Evolutionary conservation across 345 rosid genomes (phyloP).

Genomic region (Laguncularia racemosa): DNA sequence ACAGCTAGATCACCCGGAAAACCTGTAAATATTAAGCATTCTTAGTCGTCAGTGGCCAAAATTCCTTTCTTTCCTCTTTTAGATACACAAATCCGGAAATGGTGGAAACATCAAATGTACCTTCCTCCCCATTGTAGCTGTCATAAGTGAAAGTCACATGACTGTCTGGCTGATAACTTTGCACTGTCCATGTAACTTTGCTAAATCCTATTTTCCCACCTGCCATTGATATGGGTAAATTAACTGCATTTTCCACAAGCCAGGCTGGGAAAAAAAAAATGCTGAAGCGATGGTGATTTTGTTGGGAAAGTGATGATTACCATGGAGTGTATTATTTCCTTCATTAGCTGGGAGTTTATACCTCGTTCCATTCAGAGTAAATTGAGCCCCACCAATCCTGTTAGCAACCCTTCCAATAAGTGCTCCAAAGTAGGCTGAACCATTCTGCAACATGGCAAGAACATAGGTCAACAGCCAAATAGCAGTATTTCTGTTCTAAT

Average conservation of each 20-base stretch:
- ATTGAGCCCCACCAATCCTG: constrained; percentile 58
- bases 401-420: constrained; percentile 85
- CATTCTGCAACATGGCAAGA: constrained; percentile 31
- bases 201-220: constrained; percentile 67
- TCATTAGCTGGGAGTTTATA: constrained; percentile 57
- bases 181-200: constrained; percentile 54
- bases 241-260: background rate
- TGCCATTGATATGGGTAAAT: constrained; percentile 7
- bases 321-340: constrained; percentile 69
- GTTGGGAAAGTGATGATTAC: constrained; percentile 18
- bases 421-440: constrained; percentile 61
- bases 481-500: no score
- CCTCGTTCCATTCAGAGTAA: constrained; percentile 36
- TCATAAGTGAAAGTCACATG: constrained; percentile 43
- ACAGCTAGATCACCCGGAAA: constrained; percentile 71
- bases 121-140: constrained; percentile 73
- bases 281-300: background rate
- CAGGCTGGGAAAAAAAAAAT: no score
- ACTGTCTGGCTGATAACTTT: constrained; percentile 23
- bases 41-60: background rate
- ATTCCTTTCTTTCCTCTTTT: no score
- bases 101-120: constrained; percentile 15
- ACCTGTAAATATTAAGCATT: constrained; percentile 24
- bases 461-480: background rate
- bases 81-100: no score